These are phyloP conservation scores for Pyrenophora seminiperda DNA, from an alignment of 2,329 filamentous ascomycete genomes.

Conservation along the genomic window DNA sequence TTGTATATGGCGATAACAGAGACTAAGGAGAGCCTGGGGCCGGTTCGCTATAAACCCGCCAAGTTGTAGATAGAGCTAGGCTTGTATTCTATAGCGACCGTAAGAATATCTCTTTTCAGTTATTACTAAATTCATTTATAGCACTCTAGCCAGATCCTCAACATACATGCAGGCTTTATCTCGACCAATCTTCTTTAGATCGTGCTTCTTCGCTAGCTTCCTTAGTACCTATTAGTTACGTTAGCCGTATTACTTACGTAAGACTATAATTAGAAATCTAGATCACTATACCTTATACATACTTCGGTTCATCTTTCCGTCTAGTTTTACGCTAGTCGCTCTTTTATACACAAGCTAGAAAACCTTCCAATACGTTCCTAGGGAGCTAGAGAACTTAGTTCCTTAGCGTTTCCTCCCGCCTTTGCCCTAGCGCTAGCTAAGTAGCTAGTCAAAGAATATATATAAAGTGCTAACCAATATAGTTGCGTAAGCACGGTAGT, in stretches of 20 bases:
- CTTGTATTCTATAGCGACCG: slow-evolving; percentile 22
- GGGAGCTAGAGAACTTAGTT: slow-evolving; percentile 19
- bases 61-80: slow-evolving; percentile 23
- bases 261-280: neutral
- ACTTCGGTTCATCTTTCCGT: slow-evolving; percentile 15
- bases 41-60: slow-evolving; percentile 20
- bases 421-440: slow-evolving; percentile 13
- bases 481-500: slow-evolving; percentile 8
- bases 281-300: slow-evolving; percentile 16
- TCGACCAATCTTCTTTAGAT: slow-evolving; percentile 16
- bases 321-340: slow-evolving; percentile 17
- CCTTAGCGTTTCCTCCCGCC: slow-evolving; percentile 13
- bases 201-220: slow-evolving; percentile 24
- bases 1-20: slow-evolving; percentile 13
- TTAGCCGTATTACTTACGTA: slow-evolving; percentile 1
- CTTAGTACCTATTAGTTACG: slow-evolving; percentile 14
- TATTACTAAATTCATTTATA: slow-evolving; percentile 26
- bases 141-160: slow-evolving; percentile 22
- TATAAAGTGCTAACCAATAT: slow-evolving; percentile 18
- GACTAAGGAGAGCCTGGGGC: slow-evolving; percentile 15
- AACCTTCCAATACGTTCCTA: slow-evolving; percentile 23
- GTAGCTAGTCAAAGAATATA: slow-evolving; percentile 24
- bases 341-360: slow-evolving; percentile 23
- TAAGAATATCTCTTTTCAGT: slow-evolving; percentile 20
- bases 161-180: slow-evolving; percentile 24